Base-by-base conservation (phyloP, 2,329 filamentous ascomycete species). In the Ramularia endophylla region DNA sequence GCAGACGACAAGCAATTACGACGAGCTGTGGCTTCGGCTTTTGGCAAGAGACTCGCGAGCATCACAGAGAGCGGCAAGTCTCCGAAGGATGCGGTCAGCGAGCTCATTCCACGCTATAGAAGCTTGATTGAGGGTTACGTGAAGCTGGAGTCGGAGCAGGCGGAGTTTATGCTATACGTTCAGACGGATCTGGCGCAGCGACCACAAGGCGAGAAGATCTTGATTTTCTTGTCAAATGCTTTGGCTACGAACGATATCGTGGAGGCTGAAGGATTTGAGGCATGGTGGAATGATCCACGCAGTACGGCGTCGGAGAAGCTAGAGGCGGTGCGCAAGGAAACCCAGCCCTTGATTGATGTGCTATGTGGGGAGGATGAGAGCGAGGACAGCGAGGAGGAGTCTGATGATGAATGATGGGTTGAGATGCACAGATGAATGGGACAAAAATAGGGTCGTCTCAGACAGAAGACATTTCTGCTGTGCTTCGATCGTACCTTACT, bases 1-100 rank as follows among this genome's bases (percentile, higher is more conserved):
- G 92, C 92, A 2, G 89, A 87, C 1, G 90, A 95, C 58, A 77
- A 83, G 51, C 85, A 92, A 63, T 86, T 97, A 57, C 85, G 90
- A 32, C 82, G 83, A 25, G 88, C 92, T 12, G 82, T 97, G 17
- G 87, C 87, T 2, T 79, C 83, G 2, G 85, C 89, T 1, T 90
- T 97, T 60, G 84, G 87, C 56, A 87, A 85, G 56, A 83, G 85
- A 43, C 83, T 89, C 33, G 75, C 80, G 5, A 83, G 88, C 60
- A 74, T 95, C 17, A 70, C 79, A 41, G 74, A 76, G 43, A 59
- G 60, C 12, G 57, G 54, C 13, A 48, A 47, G 22, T 42, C 53
- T 9, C 52, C 64, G 16, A 69, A 67, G 46, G 61, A 64, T 20
- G 67, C 69, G 1, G 65, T 68, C 3, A 60, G 60, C 11, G 55